These are phyloP conservation scores for Lotus japonicus DNA, from an alignment of 306 rosid species.

Conservation along the genomic window DNA sequence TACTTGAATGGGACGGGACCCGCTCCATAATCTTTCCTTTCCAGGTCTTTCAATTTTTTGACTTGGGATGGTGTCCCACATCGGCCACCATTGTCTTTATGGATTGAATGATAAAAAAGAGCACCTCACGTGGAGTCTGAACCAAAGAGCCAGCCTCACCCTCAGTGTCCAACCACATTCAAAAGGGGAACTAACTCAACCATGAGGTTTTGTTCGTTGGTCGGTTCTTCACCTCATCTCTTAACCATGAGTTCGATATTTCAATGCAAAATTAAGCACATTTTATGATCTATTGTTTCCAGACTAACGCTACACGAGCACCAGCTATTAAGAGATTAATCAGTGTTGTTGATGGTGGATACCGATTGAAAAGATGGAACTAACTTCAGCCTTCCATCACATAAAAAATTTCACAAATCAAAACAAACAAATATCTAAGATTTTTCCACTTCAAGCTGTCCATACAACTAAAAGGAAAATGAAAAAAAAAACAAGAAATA, in stretches of 20 bases:
- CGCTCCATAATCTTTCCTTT: conserved; percentile 58
- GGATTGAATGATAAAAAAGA: conserved; percentile 93
- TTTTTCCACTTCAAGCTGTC: conserved; percentile 8
- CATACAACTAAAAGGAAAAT: not conserved
- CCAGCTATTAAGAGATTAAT: too few relatives aligned
- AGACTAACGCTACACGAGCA: too few relatives aligned
- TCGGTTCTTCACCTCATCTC: too few relatives aligned
- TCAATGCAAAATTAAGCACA: too few relatives aligned
- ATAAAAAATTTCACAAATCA: too few relatives aligned
- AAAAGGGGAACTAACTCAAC: conserved; percentile 22
- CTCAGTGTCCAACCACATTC: conserved; percentile 72
- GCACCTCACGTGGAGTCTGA: conserved; percentile 99
- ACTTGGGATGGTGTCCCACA: conserved; percentile 87
- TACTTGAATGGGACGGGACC: conserved; percentile 73
- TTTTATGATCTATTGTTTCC: too few relatives aligned
- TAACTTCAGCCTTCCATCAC: not conserved
- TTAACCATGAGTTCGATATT: too few relatives aligned
- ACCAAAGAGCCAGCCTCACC: conserved; percentile 47
- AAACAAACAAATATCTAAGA: not conserved
- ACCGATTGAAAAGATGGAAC: too few relatives aligned
- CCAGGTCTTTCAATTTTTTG: conserved; percentile 65
- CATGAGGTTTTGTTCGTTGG: too few relatives aligned
- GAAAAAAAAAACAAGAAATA: not conserved
- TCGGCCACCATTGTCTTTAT: conserved; percentile 83
- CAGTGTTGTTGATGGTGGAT: too few relatives aligned